Evolutionary conservation across 345 rosid genomes (phyloP).

Genomic region (Gossypium sturtianum): DNA sequence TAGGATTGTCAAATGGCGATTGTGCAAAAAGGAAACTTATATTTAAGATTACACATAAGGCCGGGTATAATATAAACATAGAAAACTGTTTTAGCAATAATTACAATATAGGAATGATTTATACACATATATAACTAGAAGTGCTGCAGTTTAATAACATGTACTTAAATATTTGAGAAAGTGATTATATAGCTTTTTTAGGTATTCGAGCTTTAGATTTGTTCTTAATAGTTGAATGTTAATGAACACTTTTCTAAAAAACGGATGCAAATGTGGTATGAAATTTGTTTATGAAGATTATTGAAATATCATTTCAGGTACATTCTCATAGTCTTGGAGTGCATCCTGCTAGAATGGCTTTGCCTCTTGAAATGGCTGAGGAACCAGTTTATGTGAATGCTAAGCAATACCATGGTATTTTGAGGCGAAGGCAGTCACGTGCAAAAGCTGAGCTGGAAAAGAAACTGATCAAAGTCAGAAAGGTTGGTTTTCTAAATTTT

Average conservation of each 20-base stretch:
- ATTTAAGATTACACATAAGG: not conserved
- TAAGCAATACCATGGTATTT: constrained; percentile 54
- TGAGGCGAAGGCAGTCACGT: constrained; percentile 61
- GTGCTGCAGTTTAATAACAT: too few relatives aligned
- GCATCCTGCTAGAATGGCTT: constrained; percentile 44
- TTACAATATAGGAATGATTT: not conserved
- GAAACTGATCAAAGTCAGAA: constrained; percentile 44
- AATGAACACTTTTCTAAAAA: not conserved
- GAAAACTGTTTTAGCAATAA: not conserved
- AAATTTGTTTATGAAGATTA: not conserved
- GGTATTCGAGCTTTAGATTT: not conserved
- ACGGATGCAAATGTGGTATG: not conserved
- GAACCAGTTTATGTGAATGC: constrained; percentile 38
- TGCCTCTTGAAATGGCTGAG: constrained; percentile 59
- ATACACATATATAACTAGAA: not conserved
- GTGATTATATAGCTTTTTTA: not conserved
- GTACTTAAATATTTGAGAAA: not conserved
- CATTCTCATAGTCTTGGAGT: constrained; percentile 37
- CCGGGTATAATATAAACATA: too few relatives aligned
- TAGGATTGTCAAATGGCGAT: not conserved
- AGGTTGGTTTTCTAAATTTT: constrained; percentile 28
- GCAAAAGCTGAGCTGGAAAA: constrained; percentile 67
- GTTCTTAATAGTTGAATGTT: not conserved
- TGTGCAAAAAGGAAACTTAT: not conserved
- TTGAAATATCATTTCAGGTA: constrained; percentile 25